Percentiles rank a stretch among this genome's conserved stretches.
These are phyloP conservation scores for Gamarada debralockiae DNA, from an alignment of 495 filamentous ascomycete genomes.

Conservation along the genomic window DNA sequence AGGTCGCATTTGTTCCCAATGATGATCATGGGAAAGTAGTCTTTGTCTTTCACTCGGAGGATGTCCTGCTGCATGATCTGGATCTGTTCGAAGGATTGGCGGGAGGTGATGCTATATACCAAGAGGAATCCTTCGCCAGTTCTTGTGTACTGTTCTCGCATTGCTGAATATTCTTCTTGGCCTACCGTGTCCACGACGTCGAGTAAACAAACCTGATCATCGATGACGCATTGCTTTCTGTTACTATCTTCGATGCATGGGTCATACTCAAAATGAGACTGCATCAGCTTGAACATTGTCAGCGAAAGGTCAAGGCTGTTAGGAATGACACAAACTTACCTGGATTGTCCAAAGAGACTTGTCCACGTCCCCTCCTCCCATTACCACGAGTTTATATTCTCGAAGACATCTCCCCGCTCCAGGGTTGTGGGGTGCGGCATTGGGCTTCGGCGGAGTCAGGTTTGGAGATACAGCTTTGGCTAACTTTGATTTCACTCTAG, in stretches of 20 bases:
- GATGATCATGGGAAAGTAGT: slow-evolving; percentile 98
- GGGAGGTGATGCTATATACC: slow-evolving; percentile 89
- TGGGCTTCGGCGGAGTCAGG: too few relatives aligned
- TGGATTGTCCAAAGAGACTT: slow-evolving; percentile 99
- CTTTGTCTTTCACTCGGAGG: slow-evolving; percentile 96
- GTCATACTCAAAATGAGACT: slow-evolving; percentile 59
- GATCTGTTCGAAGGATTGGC: slow-evolving; percentile 97
- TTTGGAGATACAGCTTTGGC: too few relatives aligned
- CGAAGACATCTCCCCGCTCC: too few relatives aligned
- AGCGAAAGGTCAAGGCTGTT: too few relatives aligned
- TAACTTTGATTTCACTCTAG: too few relatives aligned
- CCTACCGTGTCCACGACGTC: slow-evolving; percentile 98
- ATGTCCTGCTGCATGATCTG: slow-evolving; percentile 98
- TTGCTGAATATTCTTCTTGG: slow-evolving; percentile 98
- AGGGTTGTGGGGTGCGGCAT: too few relatives aligned
- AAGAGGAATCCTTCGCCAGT: slow-evolving; percentile 97
- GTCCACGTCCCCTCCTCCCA: slow-evolving; percentile 96
- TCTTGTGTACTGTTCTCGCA: slow-evolving; percentile 99
- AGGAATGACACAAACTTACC: slow-evolving; percentile 97
- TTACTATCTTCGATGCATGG: slow-evolving; percentile 72
- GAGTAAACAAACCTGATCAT: slow-evolving; percentile 96
- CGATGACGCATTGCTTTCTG: slow-evolving; percentile 98
- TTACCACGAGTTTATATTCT: slow-evolving; percentile 98
- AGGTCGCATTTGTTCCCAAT: slow-evolving; percentile 99
- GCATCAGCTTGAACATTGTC: slow-evolving; percentile 99